Evolutionary conservation across 768 basidiomycete species (phyloP).

Genomic region (Hygrocybe coccinea): DNA sequence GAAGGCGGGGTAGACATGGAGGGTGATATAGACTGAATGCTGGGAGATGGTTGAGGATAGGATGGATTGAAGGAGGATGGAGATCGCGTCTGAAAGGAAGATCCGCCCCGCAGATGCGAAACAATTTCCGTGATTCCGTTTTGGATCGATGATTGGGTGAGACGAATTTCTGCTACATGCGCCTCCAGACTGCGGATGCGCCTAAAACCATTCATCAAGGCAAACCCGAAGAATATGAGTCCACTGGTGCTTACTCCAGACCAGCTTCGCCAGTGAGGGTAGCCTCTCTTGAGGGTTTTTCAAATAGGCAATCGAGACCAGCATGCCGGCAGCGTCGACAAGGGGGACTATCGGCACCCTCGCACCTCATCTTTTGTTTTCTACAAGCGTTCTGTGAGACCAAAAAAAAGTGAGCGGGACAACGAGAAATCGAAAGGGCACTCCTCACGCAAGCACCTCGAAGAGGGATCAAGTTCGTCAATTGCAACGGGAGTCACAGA

Average conservation of each 20-base stretch:
- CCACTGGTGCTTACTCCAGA: slow-evolving; percentile 59
- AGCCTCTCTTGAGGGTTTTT: slow-evolving; percentile 86
- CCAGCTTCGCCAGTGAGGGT: slow-evolving; percentile 86
- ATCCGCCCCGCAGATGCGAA: slow-evolving; percentile 60
- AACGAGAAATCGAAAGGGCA: neutral
- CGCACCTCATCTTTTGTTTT: slow-evolving; percentile 96
- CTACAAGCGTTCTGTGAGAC: slow-evolving; percentile 79
- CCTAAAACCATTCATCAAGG: slow-evolving; percentile 35
- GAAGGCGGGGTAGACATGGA: slow-evolving; percentile 48
- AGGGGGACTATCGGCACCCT: slow-evolving; percentile 95
- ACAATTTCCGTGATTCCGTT: slow-evolving; percentile 77
- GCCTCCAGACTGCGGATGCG: slow-evolving; percentile 86
- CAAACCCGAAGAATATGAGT: neutral
- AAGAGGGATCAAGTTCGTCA: slow-evolving; percentile 14
- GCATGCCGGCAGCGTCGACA: slow-evolving; percentile 89
- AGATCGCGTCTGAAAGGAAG: slow-evolving; percentile 48
- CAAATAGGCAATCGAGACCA: slow-evolving; percentile 88
- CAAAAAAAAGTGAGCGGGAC: slow-evolving; percentile 17
- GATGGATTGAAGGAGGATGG: slow-evolving; percentile 55
- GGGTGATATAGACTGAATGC: slow-evolving; percentile 47
- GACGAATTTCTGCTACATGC: slow-evolving; percentile 79
- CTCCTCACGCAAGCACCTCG: slow-evolving; percentile 75
- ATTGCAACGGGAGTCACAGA: slow-evolving; percentile 13
- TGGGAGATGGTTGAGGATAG: slow-evolving; percentile 62
- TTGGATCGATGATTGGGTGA: slow-evolving; percentile 70